phyloP scores from a whole-genome alignment of 352 stramenopile species.

The Globisporangium nunn region DNA sequence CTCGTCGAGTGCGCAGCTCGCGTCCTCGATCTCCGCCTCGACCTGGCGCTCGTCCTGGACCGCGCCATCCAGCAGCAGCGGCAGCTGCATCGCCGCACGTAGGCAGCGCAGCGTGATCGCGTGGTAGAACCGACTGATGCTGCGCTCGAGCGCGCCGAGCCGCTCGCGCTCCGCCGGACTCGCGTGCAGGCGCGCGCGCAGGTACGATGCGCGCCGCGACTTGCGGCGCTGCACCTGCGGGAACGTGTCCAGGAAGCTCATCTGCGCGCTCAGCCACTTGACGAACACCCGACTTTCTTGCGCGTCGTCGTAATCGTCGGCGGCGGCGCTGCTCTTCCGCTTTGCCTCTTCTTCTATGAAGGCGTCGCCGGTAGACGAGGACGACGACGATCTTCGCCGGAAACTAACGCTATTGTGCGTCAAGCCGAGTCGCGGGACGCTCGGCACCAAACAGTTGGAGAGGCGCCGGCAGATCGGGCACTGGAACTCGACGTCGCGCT shows the following conservation, averaged over 20 bases:
- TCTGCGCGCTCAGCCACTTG: constrained; percentile 43
- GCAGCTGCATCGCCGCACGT: constrained; percentile 35
- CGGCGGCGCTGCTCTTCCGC: constrained; percentile 3
- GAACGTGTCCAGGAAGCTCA: constrained; percentile 40
- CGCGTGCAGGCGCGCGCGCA: constrained; percentile 28
- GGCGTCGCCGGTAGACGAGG: too few species aligned
- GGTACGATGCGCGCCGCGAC: constrained; percentile 30
- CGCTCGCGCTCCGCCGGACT: constrained; percentile 23
- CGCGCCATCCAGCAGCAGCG: constrained; percentile 35
- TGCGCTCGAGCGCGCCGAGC: constrained; percentile 25
- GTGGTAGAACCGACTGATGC: constrained; percentile 47
- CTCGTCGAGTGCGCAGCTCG: constrained; percentile 28
- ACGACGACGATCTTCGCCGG: too few species aligned
- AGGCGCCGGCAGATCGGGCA: constrained; percentile 74
- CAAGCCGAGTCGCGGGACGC: constrained; percentile 17
- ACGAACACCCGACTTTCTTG: constrained; percentile 29
- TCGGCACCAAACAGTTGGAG: constrained; percentile 65
- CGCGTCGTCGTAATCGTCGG: constrained; percentile 13
- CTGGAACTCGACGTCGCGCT: constrained; percentile 66
- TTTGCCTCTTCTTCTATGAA: constrained; percentile 24
- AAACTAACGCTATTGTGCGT: neutral
- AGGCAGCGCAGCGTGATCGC: constrained; percentile 44
- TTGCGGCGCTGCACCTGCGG: constrained; percentile 30
- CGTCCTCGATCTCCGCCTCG: constrained; percentile 45
- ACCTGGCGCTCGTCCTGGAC: constrained; percentile 37